A percentile compares a stretch with the other conserved stretches of the same genome.
Conservation (phyloP, 2,329 filamentous ascomycete genomes). For the Epichloe bromicola region DNA sequence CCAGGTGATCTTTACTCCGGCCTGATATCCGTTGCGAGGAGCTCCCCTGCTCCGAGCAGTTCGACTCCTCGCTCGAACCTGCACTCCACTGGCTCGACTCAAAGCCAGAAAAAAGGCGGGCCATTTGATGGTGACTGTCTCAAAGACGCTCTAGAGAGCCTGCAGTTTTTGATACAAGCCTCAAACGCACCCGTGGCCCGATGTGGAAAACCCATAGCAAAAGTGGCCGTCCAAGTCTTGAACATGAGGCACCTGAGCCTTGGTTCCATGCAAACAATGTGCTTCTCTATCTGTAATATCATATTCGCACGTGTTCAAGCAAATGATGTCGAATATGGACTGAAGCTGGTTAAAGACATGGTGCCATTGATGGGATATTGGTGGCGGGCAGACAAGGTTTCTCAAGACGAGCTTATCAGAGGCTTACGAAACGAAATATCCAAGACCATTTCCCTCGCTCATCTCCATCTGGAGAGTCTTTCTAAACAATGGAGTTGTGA, state of each 20-base stretch:
- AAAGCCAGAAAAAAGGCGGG: slow-evolving; percentile 16
- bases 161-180: slow-evolving; percentile 49
- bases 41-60: slow-evolving; percentile 35
- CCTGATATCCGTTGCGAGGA: background rate
- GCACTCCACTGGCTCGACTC: slow-evolving; percentile 17
- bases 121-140: slow-evolving; percentile 20
- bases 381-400: slow-evolving; percentile 61
- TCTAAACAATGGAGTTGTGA: slow-evolving; percentile 28
- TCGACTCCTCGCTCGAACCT: slow-evolving; percentile 16
- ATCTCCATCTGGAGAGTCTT: slow-evolving; percentile 49
- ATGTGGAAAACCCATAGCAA: slow-evolving; percentile 42
- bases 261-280: slow-evolving; percentile 53
- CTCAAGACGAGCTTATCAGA: slow-evolving; percentile 46
- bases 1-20: slow-evolving; percentile 22
- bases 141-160: slow-evolving; percentile 41
- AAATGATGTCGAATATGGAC: slow-evolving; percentile 53
- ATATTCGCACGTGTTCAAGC: slow-evolving; percentile 53
- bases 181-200: slow-evolving; percentile 54
- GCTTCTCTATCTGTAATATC: slow-evolving; percentile 64
- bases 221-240: slow-evolving; percentile 47
- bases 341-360: slow-evolving; percentile 44
- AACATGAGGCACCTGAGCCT: slow-evolving; percentile 43
- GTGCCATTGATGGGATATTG: slow-evolving; percentile 60
- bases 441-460: slow-evolving; percentile 53
- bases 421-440: slow-evolving; percentile 66